Base-by-base conservation (phyloP, 106 monocot species). In the Dioscorea zingiberensis region DNA sequence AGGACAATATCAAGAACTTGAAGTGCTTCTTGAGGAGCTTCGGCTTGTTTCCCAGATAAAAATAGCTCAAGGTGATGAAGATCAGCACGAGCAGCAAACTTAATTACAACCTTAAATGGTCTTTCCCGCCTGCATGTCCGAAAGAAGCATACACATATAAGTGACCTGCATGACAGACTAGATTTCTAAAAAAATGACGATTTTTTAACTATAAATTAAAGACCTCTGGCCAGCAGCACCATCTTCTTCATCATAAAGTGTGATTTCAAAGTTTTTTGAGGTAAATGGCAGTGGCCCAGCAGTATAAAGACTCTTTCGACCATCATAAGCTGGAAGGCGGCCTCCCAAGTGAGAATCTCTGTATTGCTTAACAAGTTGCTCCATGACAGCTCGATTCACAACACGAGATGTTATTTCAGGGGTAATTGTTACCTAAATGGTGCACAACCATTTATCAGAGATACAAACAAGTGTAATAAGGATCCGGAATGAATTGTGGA, bases 301-400 rank as follows among this genome's bases (percentile, higher is more conserved):
- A 26, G 94, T 90, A 58, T 90, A 94, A 27, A 94, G 82, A 59
- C 86, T 90, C 69, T 94, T 94, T 73, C 94, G 76, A 21, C 93
- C 93, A 73, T 94, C 94, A 83, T 94, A 94, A 32, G 80, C 94
- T 16, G 94, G 94, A 55, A 86, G 86, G 16, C 94, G 81, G 16
- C 89, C 89, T 44, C 86, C 94, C 32, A 94, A 71, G 69, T 75
- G 72, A 10, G 79, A 84, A 10, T 82, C 77, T 25, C 77, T 81
- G 49, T 82, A 80, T 23, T 77, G 30, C 18, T 47, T 80, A 7
- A 94, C 94, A 19, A 94, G 70, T 67, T 87, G 72, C 61, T 59
- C 61, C 84, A 94, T 94, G 14, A 94, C 87, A 68, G 89, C 86
- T 64, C 94, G 80, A 68, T 87, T 94, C 60, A 94, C 89, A 38